Evolutionary conservation across 2,329 filamentous ascomycete species (phyloP).

Genomic region (Huntiella omanensis): DNA sequence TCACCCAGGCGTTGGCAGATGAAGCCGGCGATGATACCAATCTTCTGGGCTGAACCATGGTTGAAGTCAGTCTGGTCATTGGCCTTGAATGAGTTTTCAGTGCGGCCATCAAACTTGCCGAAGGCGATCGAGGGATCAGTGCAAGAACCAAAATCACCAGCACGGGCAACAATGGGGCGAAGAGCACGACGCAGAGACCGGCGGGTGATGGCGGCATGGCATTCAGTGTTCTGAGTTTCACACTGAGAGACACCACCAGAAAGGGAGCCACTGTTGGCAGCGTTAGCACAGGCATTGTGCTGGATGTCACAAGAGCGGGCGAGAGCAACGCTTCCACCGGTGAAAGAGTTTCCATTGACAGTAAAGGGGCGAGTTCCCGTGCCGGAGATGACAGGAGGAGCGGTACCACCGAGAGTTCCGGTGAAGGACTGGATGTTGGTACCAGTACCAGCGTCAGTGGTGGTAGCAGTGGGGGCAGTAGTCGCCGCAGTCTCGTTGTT

Average conservation of each 20-base stretch:
- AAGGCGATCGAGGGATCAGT: conserved; percentile 30
- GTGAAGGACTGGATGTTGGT: conserved; percentile 28
- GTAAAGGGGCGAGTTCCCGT: conserved; percentile 24
- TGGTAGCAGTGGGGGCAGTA: conserved; percentile 5
- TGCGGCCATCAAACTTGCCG: conserved; percentile 27
- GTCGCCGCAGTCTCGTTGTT: not conserved
- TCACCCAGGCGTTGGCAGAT: conserved; percentile 25
- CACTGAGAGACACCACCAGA: conserved; percentile 19
- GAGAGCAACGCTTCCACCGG: conserved; percentile 25
- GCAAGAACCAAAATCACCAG: conserved; percentile 24
- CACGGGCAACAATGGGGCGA: conserved; percentile 3
- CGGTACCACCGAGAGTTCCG: conserved; percentile 23
- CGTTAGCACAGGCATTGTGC: conserved; percentile 30
- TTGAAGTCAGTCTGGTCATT: conserved; percentile 25
- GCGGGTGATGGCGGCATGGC: conserved; percentile 16
- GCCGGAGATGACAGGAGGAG: conserved; percentile 23
- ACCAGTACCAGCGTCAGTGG: conserved; percentile 12
- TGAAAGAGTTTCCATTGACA: conserved; percentile 37
- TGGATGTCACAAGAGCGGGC: conserved; percentile 31
- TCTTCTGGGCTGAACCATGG: conserved; percentile 29
- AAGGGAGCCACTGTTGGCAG: conserved; percentile 25
- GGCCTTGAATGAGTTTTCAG: conserved; percentile 23
- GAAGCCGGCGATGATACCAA: conserved; percentile 25
- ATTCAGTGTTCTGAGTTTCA: conserved; percentile 23
- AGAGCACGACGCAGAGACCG: conserved; percentile 9